Percentiles rank a stretch among this genome's conserved stretches.
phyloP scores from a whole-genome alignment of 805 yeast genomes.

The Barnettozyma pratensis region DNA sequence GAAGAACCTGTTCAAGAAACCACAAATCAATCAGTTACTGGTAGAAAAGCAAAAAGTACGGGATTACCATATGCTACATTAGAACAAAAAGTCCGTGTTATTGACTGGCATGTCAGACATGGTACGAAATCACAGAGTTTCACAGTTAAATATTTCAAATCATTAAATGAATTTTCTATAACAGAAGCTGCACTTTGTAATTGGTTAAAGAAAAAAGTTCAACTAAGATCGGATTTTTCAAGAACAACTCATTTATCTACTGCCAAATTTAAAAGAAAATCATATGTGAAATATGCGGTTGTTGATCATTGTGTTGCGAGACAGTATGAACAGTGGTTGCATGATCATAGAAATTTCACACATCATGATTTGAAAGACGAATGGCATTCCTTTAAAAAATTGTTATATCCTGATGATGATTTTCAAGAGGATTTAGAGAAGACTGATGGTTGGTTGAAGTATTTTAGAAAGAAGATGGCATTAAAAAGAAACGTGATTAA shows the following conservation, averaged over 20 bases:
- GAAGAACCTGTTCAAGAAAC: background rate
- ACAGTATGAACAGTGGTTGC: slow-evolving; percentile 32
- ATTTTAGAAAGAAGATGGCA: slow-evolving; percentile 31
- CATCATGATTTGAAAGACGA: slow-evolving; percentile 29
- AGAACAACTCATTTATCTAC: background rate
- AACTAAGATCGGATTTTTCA: slow-evolving; percentile 15
- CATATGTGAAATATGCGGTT: slow-evolving; percentile 26
- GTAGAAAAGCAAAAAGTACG: too few species aligned
- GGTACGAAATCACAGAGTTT: slow-evolving; percentile 30
- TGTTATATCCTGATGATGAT: slow-evolving; percentile 9
- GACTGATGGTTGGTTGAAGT: slow-evolving; percentile 38
- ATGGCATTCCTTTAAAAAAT: slow-evolving; percentile 22
- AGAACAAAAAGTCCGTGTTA: slow-evolving; percentile 30
- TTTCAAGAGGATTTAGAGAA: slow-evolving; percentile 11
- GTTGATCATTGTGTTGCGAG: slow-evolving; percentile 32
- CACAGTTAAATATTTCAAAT: slow-evolving; percentile 30
- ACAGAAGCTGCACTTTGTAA: slow-evolving; percentile 35
- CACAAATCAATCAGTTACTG: background rate
- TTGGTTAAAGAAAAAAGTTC: slow-evolving; percentile 32
- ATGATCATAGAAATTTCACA: slow-evolving; percentile 23
- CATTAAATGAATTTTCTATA: slow-evolving; percentile 28
- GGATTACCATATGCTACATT: slow-evolving; percentile 29
- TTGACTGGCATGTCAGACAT: slow-evolving; percentile 32
- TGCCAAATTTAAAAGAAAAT: slow-evolving; percentile 23
- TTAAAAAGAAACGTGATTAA: slow-evolving; percentile 25